Evolutionary conservation across 495 filamentous ascomycete species (phyloP).

Genomic region (Friedmanniomyces simplex): DNA sequence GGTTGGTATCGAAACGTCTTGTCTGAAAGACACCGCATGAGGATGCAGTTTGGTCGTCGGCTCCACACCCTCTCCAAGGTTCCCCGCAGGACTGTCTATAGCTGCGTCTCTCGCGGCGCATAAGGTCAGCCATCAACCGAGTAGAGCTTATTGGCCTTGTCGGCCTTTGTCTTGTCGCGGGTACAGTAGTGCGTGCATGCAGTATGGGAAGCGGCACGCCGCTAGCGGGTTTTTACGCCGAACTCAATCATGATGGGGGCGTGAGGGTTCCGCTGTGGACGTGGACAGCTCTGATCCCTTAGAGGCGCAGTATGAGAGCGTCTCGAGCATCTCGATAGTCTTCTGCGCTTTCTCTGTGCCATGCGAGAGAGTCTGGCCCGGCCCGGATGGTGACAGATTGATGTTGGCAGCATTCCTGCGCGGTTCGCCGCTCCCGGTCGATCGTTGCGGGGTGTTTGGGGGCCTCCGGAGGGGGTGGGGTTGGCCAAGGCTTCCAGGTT

Average conservation of each 20-base stretch:
- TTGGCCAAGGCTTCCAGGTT: too few relatives aligned
- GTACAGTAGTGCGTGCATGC: background rate
- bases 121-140: background rate
- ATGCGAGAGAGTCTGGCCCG: background rate
- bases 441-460: background rate
- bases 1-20: too few relatives aligned
- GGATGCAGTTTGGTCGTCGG: background rate
- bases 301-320: too few relatives aligned
- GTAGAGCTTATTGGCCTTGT: background rate
- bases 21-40: too few relatives aligned
- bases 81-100: background rate
- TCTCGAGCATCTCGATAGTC: too few relatives aligned
- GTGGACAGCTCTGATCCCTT: too few relatives aligned
- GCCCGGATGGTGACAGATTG: conserved; percentile 65
- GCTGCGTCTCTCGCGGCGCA: background rate
- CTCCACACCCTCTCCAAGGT: background rate
- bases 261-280: too few relatives aligned
- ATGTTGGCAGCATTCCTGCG: background rate
- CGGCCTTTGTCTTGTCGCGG: background rate
- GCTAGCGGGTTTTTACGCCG: too few relatives aligned
- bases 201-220: background rate
- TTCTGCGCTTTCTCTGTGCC: background rate
- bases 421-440: background rate
- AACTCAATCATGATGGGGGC: too few relatives aligned
- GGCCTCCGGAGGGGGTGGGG: background rate